phyloP scores from a whole-genome alignment of 1,284 basidiomycete species.

The Leccinum huronense region DNA sequence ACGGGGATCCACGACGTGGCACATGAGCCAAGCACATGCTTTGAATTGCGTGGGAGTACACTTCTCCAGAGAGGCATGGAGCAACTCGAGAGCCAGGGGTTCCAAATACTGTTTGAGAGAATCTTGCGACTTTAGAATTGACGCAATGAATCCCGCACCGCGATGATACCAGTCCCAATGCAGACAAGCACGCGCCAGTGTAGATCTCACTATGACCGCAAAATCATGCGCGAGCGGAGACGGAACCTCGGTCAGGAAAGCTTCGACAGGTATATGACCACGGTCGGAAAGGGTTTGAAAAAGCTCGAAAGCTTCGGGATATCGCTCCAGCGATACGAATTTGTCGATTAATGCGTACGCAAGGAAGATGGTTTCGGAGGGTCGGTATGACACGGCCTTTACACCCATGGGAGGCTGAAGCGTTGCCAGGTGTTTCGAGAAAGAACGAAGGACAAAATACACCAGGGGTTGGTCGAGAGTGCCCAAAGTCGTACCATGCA shows the following conservation, averaged over 20 bases:
- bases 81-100: conserved; percentile 33
- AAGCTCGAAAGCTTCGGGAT: conserved; percentile 40
- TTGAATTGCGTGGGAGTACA: conserved; percentile 31
- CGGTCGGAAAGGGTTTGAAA: conserved; percentile 43
- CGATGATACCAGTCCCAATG: conserved; percentile 49
- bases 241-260: conserved; percentile 36
- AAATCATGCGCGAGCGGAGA: conserved; percentile 40
- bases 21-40: conserved; percentile 36
- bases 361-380: conserved; percentile 22
- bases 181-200: conserved; percentile 47
- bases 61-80: conserved; percentile 42
- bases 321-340: conserved; percentile 35
- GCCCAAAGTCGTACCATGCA: conserved; percentile 18
- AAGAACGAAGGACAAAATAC: conserved; percentile 23
- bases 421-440: conserved; percentile 23
- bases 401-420: conserved; percentile 19
- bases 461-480: conserved; percentile 19
- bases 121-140: conserved; percentile 35
- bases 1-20: conserved; percentile 24
- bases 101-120: conserved; percentile 30
- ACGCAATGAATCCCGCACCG: conserved; percentile 39
- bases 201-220: conserved; percentile 43
- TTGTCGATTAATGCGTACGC: conserved; percentile 34
- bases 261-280: conserved; percentile 39
- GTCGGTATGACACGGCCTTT: conserved; percentile 28